phyloP scores from a whole-genome alignment of 495 filamentous ascomycete species.

The Parathielavia hyrcaniae region DNA sequence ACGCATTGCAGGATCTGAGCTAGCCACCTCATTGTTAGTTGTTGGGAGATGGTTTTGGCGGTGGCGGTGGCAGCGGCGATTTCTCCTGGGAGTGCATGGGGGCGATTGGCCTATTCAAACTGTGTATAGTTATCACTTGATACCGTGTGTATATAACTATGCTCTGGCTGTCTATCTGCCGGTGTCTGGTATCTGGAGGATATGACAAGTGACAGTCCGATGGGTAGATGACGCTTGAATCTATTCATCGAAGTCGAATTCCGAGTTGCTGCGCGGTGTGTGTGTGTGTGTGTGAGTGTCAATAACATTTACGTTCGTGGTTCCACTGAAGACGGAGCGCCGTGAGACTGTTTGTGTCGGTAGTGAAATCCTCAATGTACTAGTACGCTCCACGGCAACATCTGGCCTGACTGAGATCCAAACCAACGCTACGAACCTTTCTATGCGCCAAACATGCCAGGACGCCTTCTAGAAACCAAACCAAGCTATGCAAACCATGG shows the following conservation, averaged over 20 bases:
- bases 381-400: background rate
- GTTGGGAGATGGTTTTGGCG: background rate
- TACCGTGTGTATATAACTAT: constrained; percentile 8
- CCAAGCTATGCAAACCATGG: background rate
- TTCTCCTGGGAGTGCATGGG: background rate
- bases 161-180: constrained; percentile 5
- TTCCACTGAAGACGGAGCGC: no score
- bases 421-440: background rate
- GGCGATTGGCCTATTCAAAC: background rate
- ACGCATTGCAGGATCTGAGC: constrained; percentile 6
- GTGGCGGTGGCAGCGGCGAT: constrained; percentile 1
- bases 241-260: constrained; percentile 28
- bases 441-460: background rate
- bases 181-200: no score
- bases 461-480: background rate
- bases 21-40: constrained; percentile 12
- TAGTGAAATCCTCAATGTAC: no score
- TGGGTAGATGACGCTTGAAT: constrained; percentile 41
- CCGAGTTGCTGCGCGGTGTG: constrained; percentile 7
- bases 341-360: no score
- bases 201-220: no score
- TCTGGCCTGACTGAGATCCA: background rate
- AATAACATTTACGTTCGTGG: no score
- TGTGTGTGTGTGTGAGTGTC: background rate
- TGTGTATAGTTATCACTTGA: constrained; percentile 4